phyloP scores from a whole-genome alignment of 176 grass and related monocot genomes.

The Saccharum officinarum region DNA sequence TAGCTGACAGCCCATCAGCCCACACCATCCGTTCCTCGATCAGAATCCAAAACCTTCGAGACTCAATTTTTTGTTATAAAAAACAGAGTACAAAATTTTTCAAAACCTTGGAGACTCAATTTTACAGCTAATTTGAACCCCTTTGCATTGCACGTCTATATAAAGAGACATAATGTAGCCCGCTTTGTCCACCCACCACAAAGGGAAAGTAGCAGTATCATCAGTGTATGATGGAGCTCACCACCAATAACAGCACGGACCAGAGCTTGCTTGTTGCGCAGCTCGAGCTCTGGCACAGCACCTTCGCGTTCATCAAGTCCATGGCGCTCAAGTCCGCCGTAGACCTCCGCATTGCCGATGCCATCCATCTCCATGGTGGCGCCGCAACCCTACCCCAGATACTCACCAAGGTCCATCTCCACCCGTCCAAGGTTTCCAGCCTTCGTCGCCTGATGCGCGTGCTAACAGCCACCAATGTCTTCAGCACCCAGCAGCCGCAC shows the following conservation, averaged over 20 bases:
- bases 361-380: neutral
- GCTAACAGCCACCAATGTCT: neutral
- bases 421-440: neutral
- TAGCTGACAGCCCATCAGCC: no score
- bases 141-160: neutral
- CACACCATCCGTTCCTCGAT: no score
- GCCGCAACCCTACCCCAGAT: neutral
- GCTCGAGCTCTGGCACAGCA: neutral
- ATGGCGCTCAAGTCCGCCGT: neutral
- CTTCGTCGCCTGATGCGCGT: neutral
- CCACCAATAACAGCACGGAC: neutral
- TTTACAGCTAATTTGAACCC: no score
- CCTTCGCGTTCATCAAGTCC: slow-evolving; percentile 2
- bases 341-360: neutral
- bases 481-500: neutral
- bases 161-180: neutral
- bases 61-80: no score
- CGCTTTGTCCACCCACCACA: neutral
- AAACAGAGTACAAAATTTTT: no score
- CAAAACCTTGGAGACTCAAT: no score
- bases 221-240: neutral
- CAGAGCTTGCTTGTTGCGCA: neutral
- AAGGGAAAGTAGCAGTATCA: neutral
- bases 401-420: neutral
- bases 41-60: no score